Conservation (phyloP, 306 rosid species). For the Delonix regia region DNA sequence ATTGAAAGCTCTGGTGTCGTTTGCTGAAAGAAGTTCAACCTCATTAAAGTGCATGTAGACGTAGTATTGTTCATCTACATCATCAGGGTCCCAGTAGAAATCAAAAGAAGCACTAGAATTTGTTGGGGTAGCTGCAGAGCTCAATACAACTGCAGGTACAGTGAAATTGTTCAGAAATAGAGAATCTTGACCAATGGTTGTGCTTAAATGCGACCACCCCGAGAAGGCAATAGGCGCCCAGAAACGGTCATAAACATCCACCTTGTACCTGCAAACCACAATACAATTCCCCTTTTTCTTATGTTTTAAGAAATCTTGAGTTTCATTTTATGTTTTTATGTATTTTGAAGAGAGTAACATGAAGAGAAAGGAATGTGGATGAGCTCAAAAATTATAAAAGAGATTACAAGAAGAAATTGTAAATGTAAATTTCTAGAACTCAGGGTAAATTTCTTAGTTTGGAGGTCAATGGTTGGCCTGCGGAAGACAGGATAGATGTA, state of each 20-base stretch:
- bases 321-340: too few species aligned
- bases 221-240: background rate
- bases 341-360: too few species aligned
- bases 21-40: conserved; percentile 17
- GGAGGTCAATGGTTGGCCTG: too few species aligned
- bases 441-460: too few species aligned
- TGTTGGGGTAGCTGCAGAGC: conserved; percentile 38
- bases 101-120: conserved; percentile 7
- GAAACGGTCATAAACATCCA: conserved; percentile 48
- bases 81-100: background rate
- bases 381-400: too few species aligned
- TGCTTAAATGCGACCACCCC: conserved; percentile 3
- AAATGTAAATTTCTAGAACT: too few species aligned
- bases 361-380: too few species aligned
- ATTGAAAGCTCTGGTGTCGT: conserved; percentile 43
- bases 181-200: background rate
- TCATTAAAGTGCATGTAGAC: conserved; percentile 43
- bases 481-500: too few species aligned
- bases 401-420: too few species aligned
- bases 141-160: conserved; percentile 41
- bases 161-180: background rate
- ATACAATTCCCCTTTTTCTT: background rate
- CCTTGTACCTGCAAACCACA: conserved; percentile 36
- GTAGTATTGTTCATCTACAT: background rate
- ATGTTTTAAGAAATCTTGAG: too few species aligned